phyloP scores from a whole-genome alignment of 495 filamentous ascomycete species.

The Neurospora discreta region DNA sequence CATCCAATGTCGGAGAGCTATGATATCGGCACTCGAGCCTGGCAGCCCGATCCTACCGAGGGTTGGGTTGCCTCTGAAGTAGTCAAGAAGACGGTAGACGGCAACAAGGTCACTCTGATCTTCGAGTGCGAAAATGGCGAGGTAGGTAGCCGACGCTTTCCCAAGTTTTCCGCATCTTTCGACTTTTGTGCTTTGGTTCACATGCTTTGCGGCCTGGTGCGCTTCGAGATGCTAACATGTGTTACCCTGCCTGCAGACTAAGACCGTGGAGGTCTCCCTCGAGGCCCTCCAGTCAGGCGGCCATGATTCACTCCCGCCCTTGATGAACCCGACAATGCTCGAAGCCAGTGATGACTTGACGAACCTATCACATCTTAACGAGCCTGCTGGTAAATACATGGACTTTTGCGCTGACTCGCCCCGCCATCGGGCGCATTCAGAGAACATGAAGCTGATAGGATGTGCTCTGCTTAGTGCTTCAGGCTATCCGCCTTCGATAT shows the following conservation, averaged over 20 bases:
- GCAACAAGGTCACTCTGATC: conserved; percentile 73
- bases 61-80: conserved; percentile 98
- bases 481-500: conserved; percentile 96
- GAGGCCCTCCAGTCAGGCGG: conserved; percentile 57
- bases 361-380: conserved; percentile 94
- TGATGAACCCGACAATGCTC: conserved; percentile 98
- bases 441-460: conserved; percentile 23
- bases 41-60: conserved; percentile 91
- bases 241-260: conserved; percentile 43
- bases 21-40: conserved; percentile 94
- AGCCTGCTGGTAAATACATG: conserved; percentile 72
- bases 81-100: conserved; percentile 71
- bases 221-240: conserved; percentile 13
- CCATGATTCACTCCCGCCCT: conserved; percentile 70
- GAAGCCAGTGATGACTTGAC: conserved; percentile 98
- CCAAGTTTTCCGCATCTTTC: background rate
- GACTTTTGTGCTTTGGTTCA: background rate
- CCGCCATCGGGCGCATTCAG: background rate
- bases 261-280: conserved; percentile 68
- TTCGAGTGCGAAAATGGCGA: conserved; percentile 89
- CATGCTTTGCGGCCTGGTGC: background rate
- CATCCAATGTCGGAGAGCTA: conserved; percentile 83
- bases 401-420: background rate
- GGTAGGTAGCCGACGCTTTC: conserved; percentile 40
- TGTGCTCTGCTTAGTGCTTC: conserved; percentile 53